Conservation (phyloP, 2,329 filamentous ascomycete species). For the Stemphylium lycopersici region DNA sequence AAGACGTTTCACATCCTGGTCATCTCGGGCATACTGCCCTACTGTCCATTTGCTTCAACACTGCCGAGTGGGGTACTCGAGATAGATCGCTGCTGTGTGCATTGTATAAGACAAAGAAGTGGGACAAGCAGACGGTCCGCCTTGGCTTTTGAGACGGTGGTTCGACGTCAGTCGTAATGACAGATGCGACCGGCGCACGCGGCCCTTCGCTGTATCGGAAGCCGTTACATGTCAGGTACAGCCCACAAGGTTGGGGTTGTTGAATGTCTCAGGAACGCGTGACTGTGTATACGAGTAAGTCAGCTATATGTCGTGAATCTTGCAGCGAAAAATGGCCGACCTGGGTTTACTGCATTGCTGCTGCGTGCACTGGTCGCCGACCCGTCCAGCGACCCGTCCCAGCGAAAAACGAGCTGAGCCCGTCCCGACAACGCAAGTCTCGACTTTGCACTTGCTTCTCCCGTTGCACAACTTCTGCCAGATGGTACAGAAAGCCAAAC, state of each 20-base stretch:
- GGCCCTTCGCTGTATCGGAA: neutral
- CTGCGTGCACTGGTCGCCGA: slow-evolving; percentile 2
- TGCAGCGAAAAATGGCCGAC: neutral
- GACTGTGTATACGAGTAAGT: neutral
- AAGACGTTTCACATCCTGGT: slow-evolving; percentile 11
- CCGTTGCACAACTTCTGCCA: neutral
- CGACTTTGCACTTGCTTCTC: slow-evolving; percentile 4
- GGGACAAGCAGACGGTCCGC: neutral
- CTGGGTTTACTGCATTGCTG: neutral
- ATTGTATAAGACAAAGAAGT: neutral
- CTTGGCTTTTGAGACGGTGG: neutral
- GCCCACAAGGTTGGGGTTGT: slow-evolving; percentile 1
- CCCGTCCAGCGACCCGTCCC: neutral
- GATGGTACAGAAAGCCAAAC: neutral
- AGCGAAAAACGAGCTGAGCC: neutral
- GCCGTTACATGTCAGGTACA: slow-evolving; percentile 10
- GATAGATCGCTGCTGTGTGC: neutral
- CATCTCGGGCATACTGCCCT: neutral
- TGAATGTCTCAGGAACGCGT: neutral
- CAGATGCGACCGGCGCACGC: slow-evolving; percentile 2
- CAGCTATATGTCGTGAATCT: neutral
- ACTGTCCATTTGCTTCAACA: slow-evolving; percentile 1
- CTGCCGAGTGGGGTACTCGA: slow-evolving; percentile 1
- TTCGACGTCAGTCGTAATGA: slow-evolving; percentile 9
- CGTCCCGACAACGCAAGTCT: slow-evolving; percentile 5